These are phyloP conservation scores for Neurospora africana DNA, from an alignment of 495 filamentous ascomycete species.

Conservation along the genomic window DNA sequence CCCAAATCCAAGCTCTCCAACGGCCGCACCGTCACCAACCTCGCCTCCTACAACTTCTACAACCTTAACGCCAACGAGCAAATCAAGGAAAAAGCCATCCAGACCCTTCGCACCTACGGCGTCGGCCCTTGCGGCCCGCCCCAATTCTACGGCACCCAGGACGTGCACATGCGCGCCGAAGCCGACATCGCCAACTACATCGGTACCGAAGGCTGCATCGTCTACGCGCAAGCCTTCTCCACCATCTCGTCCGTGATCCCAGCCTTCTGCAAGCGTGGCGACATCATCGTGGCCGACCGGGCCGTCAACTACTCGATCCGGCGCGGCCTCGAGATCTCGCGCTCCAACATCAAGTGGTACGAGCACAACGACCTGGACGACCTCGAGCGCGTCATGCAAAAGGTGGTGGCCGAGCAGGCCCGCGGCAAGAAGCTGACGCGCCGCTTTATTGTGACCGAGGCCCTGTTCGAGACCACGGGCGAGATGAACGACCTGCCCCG, in stretches of 20 bases:
- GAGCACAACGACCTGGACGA: slow-evolving; percentile 96
- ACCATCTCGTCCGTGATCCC: slow-evolving; percentile 93
- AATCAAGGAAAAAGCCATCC: slow-evolving; percentile 88
- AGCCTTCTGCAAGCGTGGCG: slow-evolving; percentile 90
- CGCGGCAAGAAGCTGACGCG: slow-evolving; percentile 75
- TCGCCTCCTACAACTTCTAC: slow-evolving; percentile 92
- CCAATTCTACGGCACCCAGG: slow-evolving; percentile 96
- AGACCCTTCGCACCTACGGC: slow-evolving; percentile 86
- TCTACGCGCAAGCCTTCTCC: slow-evolving; percentile 91
- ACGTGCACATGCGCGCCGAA: slow-evolving; percentile 96
- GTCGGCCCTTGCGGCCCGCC: slow-evolving; percentile 94
- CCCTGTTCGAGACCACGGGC: slow-evolving; percentile 81
- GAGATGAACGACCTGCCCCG: slow-evolving; percentile 77
- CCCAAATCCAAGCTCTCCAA: slow-evolving; percentile 82
- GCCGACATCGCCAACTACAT: slow-evolving; percentile 84
- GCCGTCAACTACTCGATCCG: slow-evolving; percentile 90
- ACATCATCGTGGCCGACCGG: slow-evolving; percentile 96
- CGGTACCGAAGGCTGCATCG: slow-evolving; percentile 76
- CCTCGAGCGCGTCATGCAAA: slow-evolving; percentile 73
- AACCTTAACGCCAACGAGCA: slow-evolving; percentile 88
- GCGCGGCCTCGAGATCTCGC: slow-evolving; percentile 85
- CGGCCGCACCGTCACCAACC: slow-evolving; percentile 81
- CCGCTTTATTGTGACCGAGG: slow-evolving; percentile 94
- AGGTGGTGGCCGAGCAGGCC: slow-evolving; percentile 76
- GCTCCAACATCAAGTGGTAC: slow-evolving; percentile 86